Percentiles rank a stretch among this genome's conserved stretches.
phyloP scores from a whole-genome alignment of 371 early-diverging fungal genomes.

The Neoconidiobolus thromboides region DNA sequence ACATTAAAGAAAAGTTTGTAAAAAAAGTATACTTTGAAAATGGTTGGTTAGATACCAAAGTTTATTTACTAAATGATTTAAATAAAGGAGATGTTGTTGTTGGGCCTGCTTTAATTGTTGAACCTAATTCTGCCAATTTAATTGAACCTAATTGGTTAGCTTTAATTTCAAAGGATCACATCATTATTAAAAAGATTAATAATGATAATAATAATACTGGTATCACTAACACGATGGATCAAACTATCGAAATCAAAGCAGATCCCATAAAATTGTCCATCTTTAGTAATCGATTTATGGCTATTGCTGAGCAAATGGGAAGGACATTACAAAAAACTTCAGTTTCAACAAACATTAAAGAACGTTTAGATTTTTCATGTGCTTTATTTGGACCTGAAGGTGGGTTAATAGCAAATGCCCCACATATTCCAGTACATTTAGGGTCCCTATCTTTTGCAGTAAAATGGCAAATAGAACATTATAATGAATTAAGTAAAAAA shows the following conservation, averaged over 20 bases:
- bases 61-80: constrained; percentile 44
- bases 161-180: constrained; percentile 49
- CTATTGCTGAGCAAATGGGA: constrained; percentile 96
- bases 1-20: not conserved
- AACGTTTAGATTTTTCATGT: constrained; percentile 89
- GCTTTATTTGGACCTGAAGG: constrained; percentile 90
- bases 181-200: constrained; percentile 31
- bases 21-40: constrained; percentile 59
- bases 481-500: constrained; percentile 13
- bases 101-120: constrained; percentile 86
- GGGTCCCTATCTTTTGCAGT: constrained; percentile 90
- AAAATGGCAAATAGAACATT: constrained; percentile 61
- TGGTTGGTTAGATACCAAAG: constrained; percentile 42
- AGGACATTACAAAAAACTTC: constrained; percentile 83
- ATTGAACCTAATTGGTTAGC: constrained; percentile 68
- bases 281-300: constrained; percentile 92
- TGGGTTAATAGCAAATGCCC: constrained; percentile 77
- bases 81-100: constrained; percentile 33
- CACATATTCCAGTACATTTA: constrained; percentile 90
- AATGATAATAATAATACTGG: too few species aligned
- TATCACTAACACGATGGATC: too few species aligned
- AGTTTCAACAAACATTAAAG: constrained; percentile 92
- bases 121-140: constrained; percentile 67
- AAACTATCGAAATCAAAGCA: not conserved
- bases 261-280: constrained; percentile 80